phyloP scores from a whole-genome alignment of 139 green algal genomes.

The Medakamo hakoo region DNA sequence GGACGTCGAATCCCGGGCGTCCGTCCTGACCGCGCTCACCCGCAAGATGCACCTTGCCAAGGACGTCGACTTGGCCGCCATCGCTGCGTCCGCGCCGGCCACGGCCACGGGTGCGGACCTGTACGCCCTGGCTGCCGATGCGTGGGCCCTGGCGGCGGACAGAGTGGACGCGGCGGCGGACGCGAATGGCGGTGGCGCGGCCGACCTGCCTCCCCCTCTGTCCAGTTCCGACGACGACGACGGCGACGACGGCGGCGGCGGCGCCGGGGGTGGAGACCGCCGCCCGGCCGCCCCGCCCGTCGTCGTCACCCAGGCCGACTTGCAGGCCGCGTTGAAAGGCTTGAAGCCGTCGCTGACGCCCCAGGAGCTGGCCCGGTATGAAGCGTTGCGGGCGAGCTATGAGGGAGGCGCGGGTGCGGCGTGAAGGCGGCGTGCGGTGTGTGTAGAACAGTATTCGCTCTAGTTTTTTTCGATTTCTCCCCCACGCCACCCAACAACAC shows the following conservation, averaged over 20 bases:
- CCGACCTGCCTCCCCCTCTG: background rate
- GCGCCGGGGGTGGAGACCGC: background rate
- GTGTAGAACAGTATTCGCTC: background rate
- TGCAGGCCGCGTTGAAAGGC: constrained; percentile 30
- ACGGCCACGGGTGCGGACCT: constrained; percentile 79
- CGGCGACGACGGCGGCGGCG: background rate
- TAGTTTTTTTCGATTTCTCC: background rate
- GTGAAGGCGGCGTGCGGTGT: background rate
- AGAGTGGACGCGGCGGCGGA: constrained; percentile 39
- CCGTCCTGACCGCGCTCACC: constrained; percentile 62
- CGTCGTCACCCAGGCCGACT: constrained; percentile 43
- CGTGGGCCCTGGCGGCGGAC: constrained; percentile 86
- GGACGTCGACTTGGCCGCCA: constrained; percentile 38
- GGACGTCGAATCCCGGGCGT: constrained; percentile 35
- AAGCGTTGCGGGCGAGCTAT: constrained; percentile 51
- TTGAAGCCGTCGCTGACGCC: constrained; percentile 62
- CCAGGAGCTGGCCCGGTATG: constrained; percentile 63
- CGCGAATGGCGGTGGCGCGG: background rate
- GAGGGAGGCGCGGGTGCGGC: constrained; percentile 14
- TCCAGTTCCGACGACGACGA: background rate
- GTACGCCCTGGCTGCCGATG: constrained; percentile 82
- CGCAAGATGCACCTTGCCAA: constrained; percentile 58
- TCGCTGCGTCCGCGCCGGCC: constrained; percentile 31
- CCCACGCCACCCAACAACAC: background rate
- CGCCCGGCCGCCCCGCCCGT: constrained; percentile 8